Base-by-base conservation (phyloP, 495 filamentous ascomycete genomes). In the Lophiostoma macrostomum region DNA sequence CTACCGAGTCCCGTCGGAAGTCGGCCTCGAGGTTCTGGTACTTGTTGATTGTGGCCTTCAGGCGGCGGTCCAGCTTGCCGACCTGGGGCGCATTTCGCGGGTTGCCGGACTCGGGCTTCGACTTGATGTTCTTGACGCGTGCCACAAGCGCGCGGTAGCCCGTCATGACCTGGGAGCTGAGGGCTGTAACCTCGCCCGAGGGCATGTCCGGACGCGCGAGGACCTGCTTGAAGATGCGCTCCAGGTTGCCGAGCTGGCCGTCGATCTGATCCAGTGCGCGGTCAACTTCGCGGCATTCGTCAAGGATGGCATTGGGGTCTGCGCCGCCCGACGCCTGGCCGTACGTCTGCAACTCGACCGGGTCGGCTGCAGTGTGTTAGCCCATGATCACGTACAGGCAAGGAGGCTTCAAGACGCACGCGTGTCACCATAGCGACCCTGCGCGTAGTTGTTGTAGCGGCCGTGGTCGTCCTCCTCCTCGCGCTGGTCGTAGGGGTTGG, bases 281-380 rank as follows among this genome's bases (percentile, higher is more conserved):
- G 69, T 86, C 82, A 70, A 95, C 84, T 32, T 85, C 80, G 18
- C 78, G 76, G 73, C 88, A 89, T 65, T 94, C 86, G 70, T 93
- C 86, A 38, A 96, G 77, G 61, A 94, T 82, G 32, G 79, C 77
- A 62, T 84, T 89, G 19, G 87, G 81, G 61, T 69, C 45, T 30
- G 36, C 39, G 53, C 38, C 43, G 56, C 29, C 19, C 16, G 49
- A 19, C 50, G 12, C 28, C 19, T 38, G 39, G 36, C 39, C 53
- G 39, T 69, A 67, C 7, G 65, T 64, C 50, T 71, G 68, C 70
- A 73, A 71, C 61, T 73, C 70, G 36, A 70, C 58, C n/a, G 67
- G 51, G 50, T 32, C 14, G 5, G 61, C 62, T 53, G 56, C 23
- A 11, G 5, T 22, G 10, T 19, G 42, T 54, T 25, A 60, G 50